A percentile compares a stretch with the other conserved stretches of the same genome.
Conservation (phyloP, 345 rosid genomes). For the Sisymbrium altissimum region DNA sequence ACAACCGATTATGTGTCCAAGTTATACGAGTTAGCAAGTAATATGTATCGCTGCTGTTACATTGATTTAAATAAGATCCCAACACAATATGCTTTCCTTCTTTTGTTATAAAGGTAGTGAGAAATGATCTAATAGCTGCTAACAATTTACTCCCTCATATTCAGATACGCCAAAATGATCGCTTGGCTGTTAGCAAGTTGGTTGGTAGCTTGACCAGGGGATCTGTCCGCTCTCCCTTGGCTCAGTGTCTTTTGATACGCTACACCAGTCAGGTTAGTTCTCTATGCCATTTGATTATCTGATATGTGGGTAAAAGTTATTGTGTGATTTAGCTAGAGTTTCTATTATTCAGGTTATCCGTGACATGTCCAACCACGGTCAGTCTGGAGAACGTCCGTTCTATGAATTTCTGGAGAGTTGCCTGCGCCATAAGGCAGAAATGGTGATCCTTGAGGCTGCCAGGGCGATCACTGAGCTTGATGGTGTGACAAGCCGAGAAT, state of each 20-base stretch:
- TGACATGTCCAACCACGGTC: constrained; percentile 66
- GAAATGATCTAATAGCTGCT: not conserved
- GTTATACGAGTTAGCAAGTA: constrained; percentile 1
- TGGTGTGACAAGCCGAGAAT: constrained; percentile 87
- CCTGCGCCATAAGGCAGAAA: constrained; percentile 95
- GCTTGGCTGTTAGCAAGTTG: constrained; percentile 88
- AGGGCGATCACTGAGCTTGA: constrained; percentile 98
- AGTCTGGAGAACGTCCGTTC: constrained; percentile 89
- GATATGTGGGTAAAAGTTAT: not conserved
- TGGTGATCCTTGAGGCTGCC: constrained; percentile 98
- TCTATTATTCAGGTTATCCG: constrained; percentile 67
- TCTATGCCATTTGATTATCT: not conserved
- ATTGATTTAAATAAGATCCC: not conserved
- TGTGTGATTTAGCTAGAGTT: constrained; percentile 1
- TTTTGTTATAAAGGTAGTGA: not conserved
- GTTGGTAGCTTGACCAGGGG: constrained; percentile 95
- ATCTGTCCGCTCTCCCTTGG: constrained; percentile 91
- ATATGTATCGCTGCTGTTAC: not conserved
- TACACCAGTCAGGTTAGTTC: constrained; percentile 76
- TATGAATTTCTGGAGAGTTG: constrained; percentile 96
- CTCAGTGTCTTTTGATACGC: constrained; percentile 93
- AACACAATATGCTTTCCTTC: not conserved
- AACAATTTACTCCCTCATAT: constrained; percentile 26
- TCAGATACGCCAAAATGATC: constrained; percentile 93
- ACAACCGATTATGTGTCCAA: not conserved